Percentiles rank a stretch among this genome's conserved stretches.
These are phyloP conservation scores for Cochliopodium minus DNA, from an alignment of 208 protist genomes.

Conservation along the genomic window DNA sequence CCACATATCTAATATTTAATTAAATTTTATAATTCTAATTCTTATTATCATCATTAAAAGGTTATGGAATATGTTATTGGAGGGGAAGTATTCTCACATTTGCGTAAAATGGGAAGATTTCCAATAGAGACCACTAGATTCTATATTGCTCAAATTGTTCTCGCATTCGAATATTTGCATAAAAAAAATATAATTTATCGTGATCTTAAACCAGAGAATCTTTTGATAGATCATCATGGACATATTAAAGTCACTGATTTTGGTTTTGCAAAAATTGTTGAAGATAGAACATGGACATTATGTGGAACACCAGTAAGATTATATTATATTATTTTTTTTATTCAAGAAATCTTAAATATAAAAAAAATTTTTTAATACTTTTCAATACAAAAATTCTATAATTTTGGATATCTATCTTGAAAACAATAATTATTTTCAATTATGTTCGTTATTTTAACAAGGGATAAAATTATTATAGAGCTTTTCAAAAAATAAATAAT, in stretches of 20 bases:
- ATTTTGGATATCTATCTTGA: too few relatives aligned
- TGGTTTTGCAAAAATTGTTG: constrained; percentile 53
- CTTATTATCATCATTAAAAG: too few relatives aligned
- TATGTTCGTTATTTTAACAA: too few relatives aligned
- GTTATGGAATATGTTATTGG: constrained; percentile 63
- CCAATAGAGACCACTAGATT: constrained; percentile 24
- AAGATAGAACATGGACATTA: constrained; percentile 48
- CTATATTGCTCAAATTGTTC: constrained; percentile 53
- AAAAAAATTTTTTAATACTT: too few relatives aligned
- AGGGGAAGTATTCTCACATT: constrained; percentile 55
- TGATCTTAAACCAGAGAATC: constrained; percentile 68
- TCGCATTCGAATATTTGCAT: constrained; percentile 52
- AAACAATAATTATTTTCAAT: too few relatives aligned
- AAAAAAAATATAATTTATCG: constrained; percentile 30
- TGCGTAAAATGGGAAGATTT: constrained; percentile 36
- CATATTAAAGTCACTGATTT: constrained; percentile 76
- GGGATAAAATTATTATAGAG: too few relatives aligned
- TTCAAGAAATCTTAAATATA: too few relatives aligned
- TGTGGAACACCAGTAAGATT: constrained; percentile 47
- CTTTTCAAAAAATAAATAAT: too few relatives aligned
- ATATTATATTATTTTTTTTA: too few relatives aligned
- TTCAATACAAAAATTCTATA: too few relatives aligned
- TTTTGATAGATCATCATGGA: constrained; percentile 50
- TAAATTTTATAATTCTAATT: too few relatives aligned
- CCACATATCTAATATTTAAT: too few relatives aligned